Evolutionary conservation across 148 eudicot genomes (phyloP).

Genomic region (Camellia sinensis): DNA sequence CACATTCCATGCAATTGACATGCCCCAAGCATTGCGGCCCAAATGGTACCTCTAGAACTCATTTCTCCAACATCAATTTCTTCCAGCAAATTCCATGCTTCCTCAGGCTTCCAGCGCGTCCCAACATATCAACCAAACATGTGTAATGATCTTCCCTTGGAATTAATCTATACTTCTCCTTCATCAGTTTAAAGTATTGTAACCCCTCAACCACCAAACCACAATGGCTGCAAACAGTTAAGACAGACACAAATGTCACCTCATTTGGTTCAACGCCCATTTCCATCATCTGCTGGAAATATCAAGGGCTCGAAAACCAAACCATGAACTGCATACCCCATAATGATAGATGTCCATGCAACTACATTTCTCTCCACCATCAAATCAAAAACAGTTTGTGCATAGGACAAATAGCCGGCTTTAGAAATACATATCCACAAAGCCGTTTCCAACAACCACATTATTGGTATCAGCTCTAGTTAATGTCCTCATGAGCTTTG

Average conservation of each 20-base stretch:
- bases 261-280: conserved; percentile 24
- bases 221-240: conserved; percentile 40
- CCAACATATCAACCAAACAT: conserved; percentile 40
- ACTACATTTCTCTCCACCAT: conserved; percentile 32
- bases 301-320: conserved; percentile 26
- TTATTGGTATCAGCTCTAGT: conserved; percentile 15
- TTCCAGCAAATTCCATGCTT: conserved; percentile 32
- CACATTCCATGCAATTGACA: conserved; percentile 35
- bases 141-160: conserved; percentile 37
- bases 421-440: conserved; percentile 40
- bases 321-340: conserved; percentile 34
- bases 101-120: conserved; percentile 33
- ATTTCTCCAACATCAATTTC: conserved; percentile 24
- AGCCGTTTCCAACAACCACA: conserved; percentile 30
- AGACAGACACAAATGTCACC: conserved; percentile 35
- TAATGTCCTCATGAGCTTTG: conserved; percentile 25
- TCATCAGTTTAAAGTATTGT: conserved; percentile 29
- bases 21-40: conserved; percentile 31
- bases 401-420: conserved; percentile 21
- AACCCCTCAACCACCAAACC: conserved; percentile 35
- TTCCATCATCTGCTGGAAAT: too few species aligned
- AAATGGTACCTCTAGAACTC: conserved; percentile 16
- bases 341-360: conserved; percentile 42
- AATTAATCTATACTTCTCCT: conserved; percentile 21
- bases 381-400: conserved; percentile 26